Conservation (phyloP, 2,329 filamentous ascomycete genomes). For the Metarhizium humberi region DNA sequence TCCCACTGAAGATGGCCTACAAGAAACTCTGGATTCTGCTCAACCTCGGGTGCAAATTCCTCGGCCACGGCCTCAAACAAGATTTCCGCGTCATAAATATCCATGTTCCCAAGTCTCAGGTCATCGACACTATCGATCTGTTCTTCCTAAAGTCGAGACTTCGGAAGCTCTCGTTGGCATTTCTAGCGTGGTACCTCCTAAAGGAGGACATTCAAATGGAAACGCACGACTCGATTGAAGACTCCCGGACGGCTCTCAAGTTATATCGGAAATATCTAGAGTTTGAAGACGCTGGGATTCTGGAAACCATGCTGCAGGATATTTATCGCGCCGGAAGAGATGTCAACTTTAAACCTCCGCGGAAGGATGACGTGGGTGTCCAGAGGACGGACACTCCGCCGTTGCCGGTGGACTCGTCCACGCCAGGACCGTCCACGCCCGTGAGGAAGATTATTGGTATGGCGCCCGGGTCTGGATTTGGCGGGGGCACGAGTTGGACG, state of each 20-base stretch:
- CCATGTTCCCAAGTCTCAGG: conserved; percentile 79
- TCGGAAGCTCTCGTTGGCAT: conserved; percentile 83
- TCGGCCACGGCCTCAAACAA: conserved; percentile 87
- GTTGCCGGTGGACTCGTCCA: conserved; percentile 25
- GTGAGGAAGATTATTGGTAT: conserved; percentile 27
- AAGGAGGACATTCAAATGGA: conserved; percentile 91
- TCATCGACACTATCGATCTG: conserved; percentile 88
- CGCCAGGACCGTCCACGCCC: conserved; percentile 36
- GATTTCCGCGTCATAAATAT: conserved; percentile 99
- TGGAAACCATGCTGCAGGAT: conserved; percentile 76
- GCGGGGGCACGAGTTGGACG: conserved; percentile 31
- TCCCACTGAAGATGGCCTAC: conserved; percentile 84
- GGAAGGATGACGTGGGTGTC: conserved; percentile 34
- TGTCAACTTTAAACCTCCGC: conserved; percentile 41
- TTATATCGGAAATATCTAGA: conserved; percentile 86
- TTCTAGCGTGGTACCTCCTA: conserved; percentile 82
- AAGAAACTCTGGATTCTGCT: conserved; percentile 97
- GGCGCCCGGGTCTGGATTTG: conserved; percentile 26
- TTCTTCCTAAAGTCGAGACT: conserved; percentile 76
- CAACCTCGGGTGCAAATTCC: conserved; percentile 87
- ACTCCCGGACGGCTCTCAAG: conserved; percentile 82
- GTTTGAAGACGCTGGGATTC: conserved; percentile 74
- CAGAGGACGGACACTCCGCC: conserved; percentile 47
- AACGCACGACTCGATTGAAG: conserved; percentile 91
- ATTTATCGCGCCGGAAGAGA: conserved; percentile 56